phyloP scores from a whole-genome alignment of 306 rosid genomes.

The Macrotyloma uniflorum region DNA sequence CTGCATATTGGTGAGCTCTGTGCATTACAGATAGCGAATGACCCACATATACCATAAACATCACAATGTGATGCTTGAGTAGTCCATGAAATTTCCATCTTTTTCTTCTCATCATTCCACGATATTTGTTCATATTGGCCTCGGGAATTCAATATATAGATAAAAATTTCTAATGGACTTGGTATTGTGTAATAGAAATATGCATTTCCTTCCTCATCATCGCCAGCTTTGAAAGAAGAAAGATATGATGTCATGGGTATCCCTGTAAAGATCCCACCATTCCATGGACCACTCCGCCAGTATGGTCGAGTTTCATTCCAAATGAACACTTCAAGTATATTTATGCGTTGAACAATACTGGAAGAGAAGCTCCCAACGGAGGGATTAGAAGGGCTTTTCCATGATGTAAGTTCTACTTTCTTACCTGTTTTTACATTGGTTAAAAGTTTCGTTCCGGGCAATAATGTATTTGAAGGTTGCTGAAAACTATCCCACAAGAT shows the following conservation, averaged over 20 bases:
- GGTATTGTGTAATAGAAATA: neutral
- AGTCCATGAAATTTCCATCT: neutral
- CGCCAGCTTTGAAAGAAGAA: neutral
- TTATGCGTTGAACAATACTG: neutral
- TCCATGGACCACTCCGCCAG: conserved; percentile 58
- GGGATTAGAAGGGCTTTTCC: conserved; percentile 43
- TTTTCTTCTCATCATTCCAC: neutral
- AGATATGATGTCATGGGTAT: conserved; percentile 20
- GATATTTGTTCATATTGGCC: neutral
- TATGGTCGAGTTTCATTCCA: conserved; percentile 27
- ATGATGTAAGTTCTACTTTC: conserved; percentile 23
- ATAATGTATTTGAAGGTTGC: conserved; percentile 35
- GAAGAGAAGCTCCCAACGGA: conserved; percentile 29
- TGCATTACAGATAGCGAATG: conserved; percentile 35
- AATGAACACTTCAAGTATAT: conserved; percentile 8
- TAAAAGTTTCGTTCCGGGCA: conserved; percentile 28
- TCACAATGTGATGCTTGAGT: conserved; percentile 30
- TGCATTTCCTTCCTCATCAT: neutral
- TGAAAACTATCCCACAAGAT: conserved; percentile 49
- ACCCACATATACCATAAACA: conserved; percentile 51
- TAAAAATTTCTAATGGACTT: neutral
- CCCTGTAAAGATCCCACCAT: conserved; percentile 35
- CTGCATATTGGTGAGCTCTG: conserved; percentile 34
- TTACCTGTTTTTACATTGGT: neutral
- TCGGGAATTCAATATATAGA: neutral